Conservation (phyloP, 1,139 yeast species). For the Hyphopichia wangnamkhiaoensis region DNA sequence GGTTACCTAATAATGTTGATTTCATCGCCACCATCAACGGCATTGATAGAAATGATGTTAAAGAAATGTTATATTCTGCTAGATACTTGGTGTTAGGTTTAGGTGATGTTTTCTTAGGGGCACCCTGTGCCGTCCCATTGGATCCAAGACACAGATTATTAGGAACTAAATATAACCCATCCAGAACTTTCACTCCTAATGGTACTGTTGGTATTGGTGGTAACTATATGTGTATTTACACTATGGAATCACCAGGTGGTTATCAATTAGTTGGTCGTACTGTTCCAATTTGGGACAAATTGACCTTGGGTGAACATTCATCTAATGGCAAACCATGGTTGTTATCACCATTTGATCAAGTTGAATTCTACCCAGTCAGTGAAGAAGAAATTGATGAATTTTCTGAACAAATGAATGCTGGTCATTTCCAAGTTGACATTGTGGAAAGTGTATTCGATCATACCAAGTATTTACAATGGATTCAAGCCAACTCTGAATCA, state of each 20-base stretch:
- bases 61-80: conserved; percentile 84
- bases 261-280: conserved; percentile 96
- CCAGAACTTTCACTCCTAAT: conserved; percentile 92
- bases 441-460: conserved; percentile 83
- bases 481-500: conserved; percentile 67
- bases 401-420: conserved; percentile 77
- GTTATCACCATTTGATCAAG: conserved; percentile 86
- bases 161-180: conserved; percentile 94
- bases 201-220: conserved; percentile 99
- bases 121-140: conserved; percentile 97
- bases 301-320: conserved; percentile 70
- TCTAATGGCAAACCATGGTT: conserved; percentile 77
- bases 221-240: conserved; percentile 96
- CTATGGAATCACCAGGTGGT: conserved; percentile 99
- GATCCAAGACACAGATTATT: conserved; percentile 93
- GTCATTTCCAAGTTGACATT: conserved; percentile 73
- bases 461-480: conserved; percentile 74
- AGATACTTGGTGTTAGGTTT: conserved; percentile 89
- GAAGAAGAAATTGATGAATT: conserved; percentile 77
- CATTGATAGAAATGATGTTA: conserved; percentile 70
- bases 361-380: conserved; percentile 87
- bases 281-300: conserved; percentile 96
- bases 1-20: conserved; percentile 97
- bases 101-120: conserved; percentile 96
- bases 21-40: conserved; percentile 89